Base-by-base conservation (phyloP, 2,329 filamentous ascomycete genomes). In the Metarhizium guizhouense region DNA sequence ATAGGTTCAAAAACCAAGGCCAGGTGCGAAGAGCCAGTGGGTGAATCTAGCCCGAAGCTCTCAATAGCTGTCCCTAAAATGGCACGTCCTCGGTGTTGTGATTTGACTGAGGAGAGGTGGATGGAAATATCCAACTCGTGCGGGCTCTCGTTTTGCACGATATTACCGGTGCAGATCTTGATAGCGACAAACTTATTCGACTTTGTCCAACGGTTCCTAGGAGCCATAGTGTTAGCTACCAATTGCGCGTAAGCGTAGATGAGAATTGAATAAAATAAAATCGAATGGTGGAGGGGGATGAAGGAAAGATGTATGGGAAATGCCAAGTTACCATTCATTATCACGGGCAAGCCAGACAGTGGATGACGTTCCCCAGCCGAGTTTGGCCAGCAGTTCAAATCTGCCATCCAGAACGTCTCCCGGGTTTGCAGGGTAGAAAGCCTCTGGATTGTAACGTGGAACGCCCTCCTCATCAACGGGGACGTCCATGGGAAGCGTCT, bases 1-100 rank as follows among this genome's bases (percentile, higher is more conserved):
- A 72, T 63, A 3, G 70, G 67, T 50, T 64, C 61, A 30, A 70
- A 70, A 2, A 73, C 71, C 51, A 74, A 65, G 55, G 65, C 71
- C 16, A 61, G 59, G 56, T 72, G 70, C 25, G 40, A 53, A 3
- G 62, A 55, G 1, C 68, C 67, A 13, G 57, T 61, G 36, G 60
- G 57, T 18, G 63, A 59, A 0, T 62, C 48, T 36, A 73, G 61
- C 0, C 57, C 61, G 55, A 72, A 72, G 10, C 56, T 59, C 25
- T 71, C 67, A 13, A 69, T 61, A 10, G 66, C 64, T 16, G 63
- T 65, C 47, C 70, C 57, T 11, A 73, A 59, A 40, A 65, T 59
- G 18, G 54, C 51, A 42, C 63, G 61, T 5, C 69, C 69, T 48
- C 63, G 64, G 56, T 72, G 66, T 51, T 55, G 53, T 20, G 58